A percentile compares a stretch with the other conserved stretches of the same genome.
phyloP scores from a whole-genome alignment of 2,329 filamentous ascomycete species.

The Cercospora nicotianae region DNA sequence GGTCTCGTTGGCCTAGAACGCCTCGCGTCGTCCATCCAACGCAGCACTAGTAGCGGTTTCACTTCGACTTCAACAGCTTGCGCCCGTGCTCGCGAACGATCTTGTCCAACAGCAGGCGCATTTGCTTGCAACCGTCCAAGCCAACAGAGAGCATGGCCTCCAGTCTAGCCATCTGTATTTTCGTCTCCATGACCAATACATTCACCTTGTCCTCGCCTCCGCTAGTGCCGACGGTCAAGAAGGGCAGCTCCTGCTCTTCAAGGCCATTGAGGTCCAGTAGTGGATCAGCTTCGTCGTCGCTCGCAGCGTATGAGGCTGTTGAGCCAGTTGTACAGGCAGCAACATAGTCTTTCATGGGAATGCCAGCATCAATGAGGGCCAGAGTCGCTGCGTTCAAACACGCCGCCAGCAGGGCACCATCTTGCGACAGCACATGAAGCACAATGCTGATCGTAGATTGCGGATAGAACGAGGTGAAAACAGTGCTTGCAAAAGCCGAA shows the following conservation, averaged over 20 bases:
- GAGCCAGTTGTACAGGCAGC: slow-evolving; percentile 84
- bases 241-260: slow-evolving; percentile 86
- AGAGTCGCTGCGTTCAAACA: slow-evolving; percentile 90
- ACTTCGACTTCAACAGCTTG: slow-evolving; percentile 55
- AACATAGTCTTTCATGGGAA: slow-evolving; percentile 92
- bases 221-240: slow-evolving; percentile 75
- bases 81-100: slow-evolving; percentile 72
- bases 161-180: slow-evolving; percentile 75
- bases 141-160: slow-evolving; percentile 93
- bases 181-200: slow-evolving; percentile 81
- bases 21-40: not conserved
- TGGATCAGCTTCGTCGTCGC: slow-evolving; percentile 73
- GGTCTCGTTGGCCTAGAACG: not conserved
- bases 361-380: slow-evolving; percentile 88
- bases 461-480: slow-evolving; percentile 87
- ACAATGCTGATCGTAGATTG: slow-evolving; percentile 81
- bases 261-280: slow-evolving; percentile 75
- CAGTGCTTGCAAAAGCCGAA: slow-evolving; percentile 70
- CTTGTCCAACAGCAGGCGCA: slow-evolving; percentile 75
- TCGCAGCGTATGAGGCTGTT: slow-evolving; percentile 62
- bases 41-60: slow-evolving; percentile 3
- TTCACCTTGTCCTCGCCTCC: slow-evolving; percentile 65
- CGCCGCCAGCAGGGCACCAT: slow-evolving; percentile 85
- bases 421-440: slow-evolving; percentile 83
- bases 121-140: slow-evolving; percentile 85